A percentile compares a stretch with the other conserved stretches of the same genome.
These are phyloP conservation scores for Botrytis squamosa DNA, from an alignment of 2,329 filamentous ascomycete species.

Conservation along the genomic window DNA sequence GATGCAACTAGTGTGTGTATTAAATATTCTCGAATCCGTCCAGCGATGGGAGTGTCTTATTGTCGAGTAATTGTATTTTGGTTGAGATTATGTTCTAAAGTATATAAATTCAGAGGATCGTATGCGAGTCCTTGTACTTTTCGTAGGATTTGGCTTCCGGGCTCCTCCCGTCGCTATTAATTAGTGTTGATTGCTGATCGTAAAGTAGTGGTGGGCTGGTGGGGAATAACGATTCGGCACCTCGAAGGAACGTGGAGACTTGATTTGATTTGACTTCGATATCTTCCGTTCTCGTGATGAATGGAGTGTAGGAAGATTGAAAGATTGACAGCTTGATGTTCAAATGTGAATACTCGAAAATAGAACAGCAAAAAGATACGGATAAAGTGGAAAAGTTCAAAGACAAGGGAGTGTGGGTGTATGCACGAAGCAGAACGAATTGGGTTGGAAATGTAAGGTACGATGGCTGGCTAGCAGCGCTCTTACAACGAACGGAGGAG, in stretches of 20 bases:
- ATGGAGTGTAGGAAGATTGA: not conserved
- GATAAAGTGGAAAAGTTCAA: not conserved
- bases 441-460: slow-evolving; percentile 17
- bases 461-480: slow-evolving; percentile 22
- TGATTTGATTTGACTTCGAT: not conserved
- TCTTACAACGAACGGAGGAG: slow-evolving; percentile 6
- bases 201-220: slow-evolving; percentile 4
- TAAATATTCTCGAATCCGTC: slow-evolving; percentile 16
- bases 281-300: slow-evolving; percentile 20
- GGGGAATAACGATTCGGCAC: not conserved
- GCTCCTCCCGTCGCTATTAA: slow-evolving; percentile 18
- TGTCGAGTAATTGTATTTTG: slow-evolving; percentile 1
- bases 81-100: slow-evolving; percentile 12
- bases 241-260: slow-evolving; percentile 15
- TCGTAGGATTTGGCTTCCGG: slow-evolving; percentile 6
- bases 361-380: not conserved
- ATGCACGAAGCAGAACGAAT: slow-evolving; percentile 17
- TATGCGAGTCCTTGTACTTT: not conserved
- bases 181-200: slow-evolving; percentile 17
- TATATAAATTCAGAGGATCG: slow-evolving; percentile 10
- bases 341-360: not conserved
- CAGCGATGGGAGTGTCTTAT: slow-evolving; percentile 16
- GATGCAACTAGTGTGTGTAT: slow-evolving; percentile 18
- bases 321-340: slow-evolving; percentile 12
- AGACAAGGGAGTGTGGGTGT: slow-evolving; percentile 20